A percentile compares a stretch with the other conserved stretches of the same genome.
Evolutionary conservation across 1,284 basidiomycete species (phyloP).

Genomic region (Irpex rosettiformis): DNA sequence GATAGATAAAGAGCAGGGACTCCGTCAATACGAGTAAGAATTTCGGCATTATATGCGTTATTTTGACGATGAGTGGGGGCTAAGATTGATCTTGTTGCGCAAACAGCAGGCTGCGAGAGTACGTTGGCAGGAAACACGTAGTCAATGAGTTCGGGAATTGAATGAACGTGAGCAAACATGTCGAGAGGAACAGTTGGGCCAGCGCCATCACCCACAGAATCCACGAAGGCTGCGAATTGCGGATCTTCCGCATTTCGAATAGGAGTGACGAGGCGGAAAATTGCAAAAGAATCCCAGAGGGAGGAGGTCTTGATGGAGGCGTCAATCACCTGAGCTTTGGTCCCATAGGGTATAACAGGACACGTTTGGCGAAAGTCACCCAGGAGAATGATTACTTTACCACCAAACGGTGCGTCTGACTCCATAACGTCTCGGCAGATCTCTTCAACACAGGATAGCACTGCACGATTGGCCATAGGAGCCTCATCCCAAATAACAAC

Average conservation of each 20-base stretch:
- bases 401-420: conserved; percentile 30
- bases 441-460: conserved; percentile 32
- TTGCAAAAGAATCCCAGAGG: conserved; percentile 30
- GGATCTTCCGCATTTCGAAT: conserved; percentile 36
- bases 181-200: conserved; percentile 26
- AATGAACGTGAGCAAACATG: conserved; percentile 13
- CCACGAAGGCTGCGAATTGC: conserved; percentile 33
- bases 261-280: conserved; percentile 28
- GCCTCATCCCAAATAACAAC: conserved; percentile 38
- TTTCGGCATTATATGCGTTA: too few relatives aligned
- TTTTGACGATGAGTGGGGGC: too few relatives aligned
- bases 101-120: too few relatives aligned
- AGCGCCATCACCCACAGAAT: conserved; percentile 35
- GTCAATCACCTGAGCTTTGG: conserved; percentile 26
- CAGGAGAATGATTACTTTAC: conserved; percentile 32
- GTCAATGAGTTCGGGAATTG: conserved; percentile 22
- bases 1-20: too few relatives aligned
- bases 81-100: too few relatives aligned
- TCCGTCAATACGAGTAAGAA: too few relatives aligned
- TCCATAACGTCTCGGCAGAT: background rate
- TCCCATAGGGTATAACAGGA: conserved; percentile 32
- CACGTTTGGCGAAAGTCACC: conserved; percentile 40
- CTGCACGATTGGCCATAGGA: conserved; percentile 36
- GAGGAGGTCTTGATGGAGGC: conserved; percentile 36
- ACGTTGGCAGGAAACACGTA: too few relatives aligned